These are phyloP conservation scores for Ephemerocybe angulata DNA, from an alignment of 768 basidiomycete species.

Conservation along the genomic window DNA sequence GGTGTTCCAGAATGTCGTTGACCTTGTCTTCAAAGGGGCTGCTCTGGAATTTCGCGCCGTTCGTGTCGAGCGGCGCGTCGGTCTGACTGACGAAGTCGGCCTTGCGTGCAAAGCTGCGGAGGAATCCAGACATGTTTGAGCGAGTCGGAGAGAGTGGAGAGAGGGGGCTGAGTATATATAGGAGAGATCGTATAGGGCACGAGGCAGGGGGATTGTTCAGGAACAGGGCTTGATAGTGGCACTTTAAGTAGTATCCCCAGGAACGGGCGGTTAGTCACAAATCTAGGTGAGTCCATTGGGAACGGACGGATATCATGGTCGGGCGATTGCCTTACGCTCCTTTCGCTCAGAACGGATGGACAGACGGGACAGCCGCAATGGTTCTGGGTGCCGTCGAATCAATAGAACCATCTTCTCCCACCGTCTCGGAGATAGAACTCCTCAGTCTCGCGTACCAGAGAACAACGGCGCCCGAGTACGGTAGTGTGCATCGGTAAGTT, in stretches of 20 bases:
- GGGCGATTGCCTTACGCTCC: too few species aligned
- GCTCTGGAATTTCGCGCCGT: conserved; percentile 30
- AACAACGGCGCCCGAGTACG: too few species aligned
- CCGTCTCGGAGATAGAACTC: too few species aligned
- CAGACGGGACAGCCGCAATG: too few species aligned
- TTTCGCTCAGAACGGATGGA: too few species aligned
- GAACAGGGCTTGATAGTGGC: background rate
- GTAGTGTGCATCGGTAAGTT: too few species aligned
- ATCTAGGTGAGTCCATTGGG: background rate
- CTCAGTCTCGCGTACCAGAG: too few species aligned
- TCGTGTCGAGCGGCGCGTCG: conserved; percentile 29
- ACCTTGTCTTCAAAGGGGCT: conserved; percentile 21
- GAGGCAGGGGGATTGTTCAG: background rate
- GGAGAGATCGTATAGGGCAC: conserved; percentile 4
- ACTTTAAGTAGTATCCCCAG: background rate
- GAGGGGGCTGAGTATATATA: conserved; percentile 5
- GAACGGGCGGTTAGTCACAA: background rate
- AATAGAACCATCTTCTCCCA: too few species aligned
- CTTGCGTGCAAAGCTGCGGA: conserved; percentile 19
- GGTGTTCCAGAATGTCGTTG: conserved; percentile 25
- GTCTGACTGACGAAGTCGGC: conserved; percentile 22
- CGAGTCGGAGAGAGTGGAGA: conserved; percentile 10
- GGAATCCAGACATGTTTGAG: conserved; percentile 19
- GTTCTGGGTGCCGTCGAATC: too few species aligned
- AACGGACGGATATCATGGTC: background rate